phyloP scores from a whole-genome alignment of 225 moss, liverwort and hornwort species.

The Thuidium tamariscinum region DNA sequence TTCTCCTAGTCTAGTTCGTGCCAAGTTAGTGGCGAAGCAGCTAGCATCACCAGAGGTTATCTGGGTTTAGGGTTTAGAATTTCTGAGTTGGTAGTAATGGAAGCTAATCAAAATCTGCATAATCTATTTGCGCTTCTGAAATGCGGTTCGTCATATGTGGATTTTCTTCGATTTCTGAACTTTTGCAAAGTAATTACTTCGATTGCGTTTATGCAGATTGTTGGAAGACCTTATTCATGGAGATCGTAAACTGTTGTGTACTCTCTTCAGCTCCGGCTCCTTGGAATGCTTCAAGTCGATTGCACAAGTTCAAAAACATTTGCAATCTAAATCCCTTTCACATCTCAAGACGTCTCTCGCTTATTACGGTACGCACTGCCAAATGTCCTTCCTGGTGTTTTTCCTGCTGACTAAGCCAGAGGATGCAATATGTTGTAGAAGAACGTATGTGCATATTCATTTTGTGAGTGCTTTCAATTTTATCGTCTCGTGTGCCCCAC shows the following conservation, averaged over 20 bases:
- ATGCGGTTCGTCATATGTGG: not conserved
- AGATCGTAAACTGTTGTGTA: conserved; percentile 11
- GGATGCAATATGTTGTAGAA: not conserved
- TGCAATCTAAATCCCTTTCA: not conserved
- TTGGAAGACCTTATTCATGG: conserved; percentile 17
- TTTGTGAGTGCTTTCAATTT: not conserved
- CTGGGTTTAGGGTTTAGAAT: not conserved
- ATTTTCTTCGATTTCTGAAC: not conserved
- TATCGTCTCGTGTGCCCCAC: not conserved
- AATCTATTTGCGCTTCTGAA: not conserved
- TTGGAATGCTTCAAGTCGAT: not conserved
- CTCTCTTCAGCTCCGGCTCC: conserved; percentile 9
- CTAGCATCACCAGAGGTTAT: conserved; percentile 21
- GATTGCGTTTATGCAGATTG: not conserved
- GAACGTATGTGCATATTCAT: not conserved
- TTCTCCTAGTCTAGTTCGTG: not conserved
- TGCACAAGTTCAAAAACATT: not conserved
- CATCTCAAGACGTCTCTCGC: conserved; percentile 1
- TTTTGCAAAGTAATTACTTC: not conserved
- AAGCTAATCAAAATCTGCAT: not conserved
- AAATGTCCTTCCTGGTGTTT: not conserved
- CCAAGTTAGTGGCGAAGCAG: not conserved
- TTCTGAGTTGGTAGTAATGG: not conserved
- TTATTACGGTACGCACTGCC: conserved; percentile 11
- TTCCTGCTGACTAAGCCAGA: not conserved